Base-by-base conservation (phyloP, 2,329 filamentous ascomycete genomes). In the Colletotrichum limetticola region DNA sequence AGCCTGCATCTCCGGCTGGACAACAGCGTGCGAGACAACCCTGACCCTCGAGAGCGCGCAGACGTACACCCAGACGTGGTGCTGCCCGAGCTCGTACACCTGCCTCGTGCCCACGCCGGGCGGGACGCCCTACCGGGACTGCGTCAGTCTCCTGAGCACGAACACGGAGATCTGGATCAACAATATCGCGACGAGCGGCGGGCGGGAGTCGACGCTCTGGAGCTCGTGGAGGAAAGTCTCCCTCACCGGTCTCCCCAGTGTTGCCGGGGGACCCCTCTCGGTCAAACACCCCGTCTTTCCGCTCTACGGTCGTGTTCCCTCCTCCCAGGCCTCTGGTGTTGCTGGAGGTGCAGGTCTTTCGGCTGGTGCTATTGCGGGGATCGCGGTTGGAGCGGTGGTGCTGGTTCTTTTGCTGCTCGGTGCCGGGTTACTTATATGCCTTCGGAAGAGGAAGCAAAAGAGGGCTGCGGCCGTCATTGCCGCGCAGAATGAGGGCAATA, bases 1-100 rank as follows among this genome's bases (percentile, higher is more conserved):
- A 22, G 68, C 63, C 9, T 71, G 68, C 14, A 71, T 71, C 24
- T 66, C 55, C 53, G 67, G 30, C n/a, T 70, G 67, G 67, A 66
- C 61, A 2, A 49, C 67, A 1, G 67, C 67, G 16, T 70, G 67
- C 60, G 65, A 22, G 12, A 68, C 53, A 11, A 66, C 53, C 4
- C 16, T 65, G 3, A 53, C 42, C 7, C 53, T 65, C 12, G 30
- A 26, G 37, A 26, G 37, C 56, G 49, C 37, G 19, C 42, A 24
- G 24, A 53, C 35, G 2, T 70, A 42, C 7, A 30, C 52, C 7
- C 67, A 70, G 55, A 66, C 67, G 8, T 70, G 67, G 67, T 66
- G 67, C 32, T 70, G 67, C 30, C 61, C 61, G 4, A 62, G 67
- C 4, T 55, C 24, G 5, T 66, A 63, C 53, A 32, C 26, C 16